Base-by-base conservation (phyloP, 768 basidiomycete species). In the Floccularia luteovirens region DNA sequence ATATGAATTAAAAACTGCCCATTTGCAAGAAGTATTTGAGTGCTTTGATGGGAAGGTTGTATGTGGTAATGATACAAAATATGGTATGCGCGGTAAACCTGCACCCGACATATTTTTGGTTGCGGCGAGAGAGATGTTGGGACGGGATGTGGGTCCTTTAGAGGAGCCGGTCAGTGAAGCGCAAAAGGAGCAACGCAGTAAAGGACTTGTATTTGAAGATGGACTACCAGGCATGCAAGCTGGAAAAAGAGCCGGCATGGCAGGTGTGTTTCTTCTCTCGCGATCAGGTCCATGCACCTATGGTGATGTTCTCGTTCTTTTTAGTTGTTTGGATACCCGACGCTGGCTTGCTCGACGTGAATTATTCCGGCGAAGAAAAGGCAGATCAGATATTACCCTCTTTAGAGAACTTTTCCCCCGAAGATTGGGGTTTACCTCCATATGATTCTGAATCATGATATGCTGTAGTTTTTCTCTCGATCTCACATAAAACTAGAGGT, bases 241-340 rank as follows among this genome's bases (percentile, higher is more conserved):
- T 5, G 90, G 80, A 3, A 85, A 84, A 53, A 69, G 83, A 42
- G 89, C 89, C 2, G 88, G 86, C 8, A 91, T 92, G 90, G 72
- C 79, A 42, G 88, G 90, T 90, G 41, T 25, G 72, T 47, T 13
- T 30, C 24, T 31, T 36, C n/a, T n/a, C 30, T 21, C 27, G 36
- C 8, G 17, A 10, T 34, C 14, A 21, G 6, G 11, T 11, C 8
- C 36, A 12, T 11, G 11, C 17, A 6, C 24, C 11, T 37, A 6
- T 10, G 5, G 17, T 16, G 10, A 36, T 42, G 31, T 41, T 24
- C 28, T 31, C 24, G 24, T 34, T 17, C 30, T 31, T 43, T 31
- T 23, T 48, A 90, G 89, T 90, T 23, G 67, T 89, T 2, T 93
- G 90, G 90, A 75, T 91, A 12, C 90, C 90, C 1, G 90, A 92